Conservation (phyloP, 2,329 filamentous ascomycete species). For the Boeremia lycopersici region DNA sequence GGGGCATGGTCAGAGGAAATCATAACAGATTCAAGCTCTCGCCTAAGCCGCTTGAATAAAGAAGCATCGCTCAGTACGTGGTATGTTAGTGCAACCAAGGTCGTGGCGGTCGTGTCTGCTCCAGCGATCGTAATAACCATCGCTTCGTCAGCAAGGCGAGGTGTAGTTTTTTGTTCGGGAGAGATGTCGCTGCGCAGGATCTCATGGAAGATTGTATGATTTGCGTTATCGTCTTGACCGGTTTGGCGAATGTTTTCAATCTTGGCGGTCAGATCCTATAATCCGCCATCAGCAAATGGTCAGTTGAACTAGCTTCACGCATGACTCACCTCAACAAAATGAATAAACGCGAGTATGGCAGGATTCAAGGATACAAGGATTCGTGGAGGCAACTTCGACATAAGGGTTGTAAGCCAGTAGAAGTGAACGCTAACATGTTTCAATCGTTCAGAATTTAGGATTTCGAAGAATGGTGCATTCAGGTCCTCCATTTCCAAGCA, state of each 20-base stretch:
- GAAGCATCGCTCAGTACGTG: slow-evolving; percentile 7
- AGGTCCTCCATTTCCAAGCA: slow-evolving; percentile 8
- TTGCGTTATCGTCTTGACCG: not conserved
- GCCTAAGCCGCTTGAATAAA: slow-evolving; percentile 5
- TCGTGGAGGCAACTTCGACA: not conserved
- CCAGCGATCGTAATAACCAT: slow-evolving; percentile 15
- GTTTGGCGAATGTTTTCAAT: not conserved
- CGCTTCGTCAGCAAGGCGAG: slow-evolving; percentile 19
- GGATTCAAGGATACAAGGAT: not conserved
- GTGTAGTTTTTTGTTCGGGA: slow-evolving; percentile 13
- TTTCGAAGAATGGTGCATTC: not conserved
- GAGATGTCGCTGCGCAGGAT: slow-evolving; percentile 36
- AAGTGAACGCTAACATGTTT: not conserved
- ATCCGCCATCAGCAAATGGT: not conserved
- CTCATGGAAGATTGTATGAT: slow-evolving; percentile 36
- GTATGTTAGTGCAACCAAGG: slow-evolving; percentile 8
- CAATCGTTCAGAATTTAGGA: not conserved
- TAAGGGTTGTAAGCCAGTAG: not conserved
- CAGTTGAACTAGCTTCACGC: not conserved
- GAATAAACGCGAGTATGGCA: not conserved
- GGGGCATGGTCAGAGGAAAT: not conserved
- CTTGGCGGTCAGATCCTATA: not conserved
- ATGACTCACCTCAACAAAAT: not conserved
- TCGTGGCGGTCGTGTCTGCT: slow-evolving; percentile 13
- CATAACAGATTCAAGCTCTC: slow-evolving; percentile 8